phyloP scores from a whole-genome alignment of 345 rosid genomes.

The Rhizophora apiculata region DNA sequence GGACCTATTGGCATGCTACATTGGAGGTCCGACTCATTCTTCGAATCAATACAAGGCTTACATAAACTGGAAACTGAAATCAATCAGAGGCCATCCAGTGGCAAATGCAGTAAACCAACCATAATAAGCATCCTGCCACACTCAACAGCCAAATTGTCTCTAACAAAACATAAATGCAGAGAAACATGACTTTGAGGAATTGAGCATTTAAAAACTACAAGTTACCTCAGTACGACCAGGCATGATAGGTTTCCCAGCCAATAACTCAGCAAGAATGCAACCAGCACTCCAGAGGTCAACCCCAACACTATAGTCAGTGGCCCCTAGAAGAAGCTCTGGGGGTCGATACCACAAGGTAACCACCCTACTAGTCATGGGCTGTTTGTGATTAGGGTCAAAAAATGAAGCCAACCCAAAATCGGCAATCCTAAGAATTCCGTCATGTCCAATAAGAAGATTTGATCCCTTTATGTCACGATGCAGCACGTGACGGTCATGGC shows the following conservation, averaged over 20 bases:
- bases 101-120: neutral
- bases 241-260: constrained; percentile 35
- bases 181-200: neutral
- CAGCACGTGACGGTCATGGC: constrained; percentile 25
- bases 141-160: neutral
- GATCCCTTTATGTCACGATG: constrained; percentile 37
- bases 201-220: neutral
- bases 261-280: constrained; percentile 36
- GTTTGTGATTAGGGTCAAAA: constrained; percentile 34
- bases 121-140: neutral
- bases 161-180: neutral
- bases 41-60: neutral
- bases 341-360: constrained; percentile 36
- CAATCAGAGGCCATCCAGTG: neutral
- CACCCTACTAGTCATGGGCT: constrained; percentile 37
- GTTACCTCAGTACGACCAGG: constrained; percentile 34
- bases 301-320: constrained; percentile 34
- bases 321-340: constrained; percentile 33
- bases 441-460: constrained; percentile 35
- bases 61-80: neutral
- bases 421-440: constrained; percentile 31
- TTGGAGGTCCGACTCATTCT: too few relatives aligned
- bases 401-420: constrained; percentile 35
- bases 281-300: constrained; percentile 40
- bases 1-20: too few relatives aligned